Percentiles rank a stretch among this genome's conserved stretches.
phyloP scores from a whole-genome alignment of 805 yeast genomes.

The Candida krabiensis region DNA sequence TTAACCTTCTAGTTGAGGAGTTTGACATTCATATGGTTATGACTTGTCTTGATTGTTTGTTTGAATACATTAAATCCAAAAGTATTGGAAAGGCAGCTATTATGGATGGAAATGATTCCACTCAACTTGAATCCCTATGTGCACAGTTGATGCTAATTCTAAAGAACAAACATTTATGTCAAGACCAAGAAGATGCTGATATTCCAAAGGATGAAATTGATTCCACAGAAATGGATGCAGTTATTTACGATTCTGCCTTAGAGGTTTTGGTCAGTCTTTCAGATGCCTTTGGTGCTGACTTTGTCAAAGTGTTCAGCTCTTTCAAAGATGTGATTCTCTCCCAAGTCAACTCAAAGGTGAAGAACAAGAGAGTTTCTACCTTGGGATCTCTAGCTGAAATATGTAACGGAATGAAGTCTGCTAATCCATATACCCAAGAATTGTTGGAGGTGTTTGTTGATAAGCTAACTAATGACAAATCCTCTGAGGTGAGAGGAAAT shows the following conservation, averaged over 20 bases:
- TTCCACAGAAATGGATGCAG: slow-evolving; percentile 60
- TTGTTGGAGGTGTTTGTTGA: slow-evolving; percentile 68
- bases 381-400: slow-evolving; percentile 93
- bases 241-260: slow-evolving; percentile 78
- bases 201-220: slow-evolving; percentile 40
- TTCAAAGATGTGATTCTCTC: slow-evolving; percentile 64
- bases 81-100: slow-evolving; percentile 73
- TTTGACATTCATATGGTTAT: slow-evolving; percentile 82
- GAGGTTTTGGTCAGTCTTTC: slow-evolving; percentile 83
- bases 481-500: slow-evolving; percentile 87
- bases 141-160: slow-evolving; percentile 69
- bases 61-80: slow-evolving; percentile 55
- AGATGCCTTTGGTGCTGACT: slow-evolving; percentile 74
- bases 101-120: slow-evolving; percentile 56
- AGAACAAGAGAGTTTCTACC: slow-evolving; percentile 76
- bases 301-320: slow-evolving; percentile 64
- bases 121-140: slow-evolving; percentile 65
- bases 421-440: slow-evolving; percentile 67
- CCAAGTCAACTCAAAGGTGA: slow-evolving; percentile 60
- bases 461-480: slow-evolving; percentile 70
- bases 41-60: slow-evolving; percentile 69
- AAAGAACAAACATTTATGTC: slow-evolving; percentile 83
- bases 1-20: slow-evolving; percentile 69
- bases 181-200: slow-evolving; percentile 61
- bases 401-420: slow-evolving; percentile 65